Percentiles rank a stretch among this genome's conserved stretches.
Evolutionary conservation across 345 rosid species (phyloP).

Genomic region (Aquilaria yunnanensis): DNA sequence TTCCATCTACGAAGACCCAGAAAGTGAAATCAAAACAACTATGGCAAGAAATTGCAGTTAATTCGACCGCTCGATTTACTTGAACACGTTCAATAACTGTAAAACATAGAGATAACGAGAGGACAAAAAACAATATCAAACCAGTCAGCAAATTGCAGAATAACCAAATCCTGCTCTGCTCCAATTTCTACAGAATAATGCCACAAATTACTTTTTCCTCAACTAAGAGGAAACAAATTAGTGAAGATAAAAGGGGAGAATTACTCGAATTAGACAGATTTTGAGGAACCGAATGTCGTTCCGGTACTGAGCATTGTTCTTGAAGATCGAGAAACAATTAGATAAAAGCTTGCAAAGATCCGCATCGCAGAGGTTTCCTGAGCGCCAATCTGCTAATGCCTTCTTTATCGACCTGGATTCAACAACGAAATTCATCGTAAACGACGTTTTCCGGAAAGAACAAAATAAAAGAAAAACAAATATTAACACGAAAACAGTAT

Average conservation of each 20-base stretch:
- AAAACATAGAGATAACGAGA: background rate
- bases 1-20: conserved; percentile 44
- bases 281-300: conserved; percentile 88
- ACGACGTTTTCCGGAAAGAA: background rate
- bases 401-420: conserved; percentile 45
- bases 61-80: background rate
- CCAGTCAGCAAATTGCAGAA: background rate
- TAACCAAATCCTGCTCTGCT: background rate
- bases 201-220: too few relatives aligned
- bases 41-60: background rate
- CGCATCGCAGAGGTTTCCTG: conserved; percentile 22
- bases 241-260: background rate
- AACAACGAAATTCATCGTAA: conserved; percentile 1
- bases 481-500: background rate
- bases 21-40: conserved; percentile 6
- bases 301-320: conserved; percentile 47
- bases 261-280: conserved; percentile 88
- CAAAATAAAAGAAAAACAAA: background rate
- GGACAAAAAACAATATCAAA: background rate
- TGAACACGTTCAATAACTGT: background rate
- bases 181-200: background rate
- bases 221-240: too few relatives aligned
- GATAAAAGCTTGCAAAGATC: conserved; percentile 41
- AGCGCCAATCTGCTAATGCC: conserved; percentile 33
- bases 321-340: conserved; percentile 50